These are phyloP conservation scores for Colletotrichum zoysiae DNA, from an alignment of 2,329 filamentous ascomycete species.

Conservation along the genomic window DNA sequence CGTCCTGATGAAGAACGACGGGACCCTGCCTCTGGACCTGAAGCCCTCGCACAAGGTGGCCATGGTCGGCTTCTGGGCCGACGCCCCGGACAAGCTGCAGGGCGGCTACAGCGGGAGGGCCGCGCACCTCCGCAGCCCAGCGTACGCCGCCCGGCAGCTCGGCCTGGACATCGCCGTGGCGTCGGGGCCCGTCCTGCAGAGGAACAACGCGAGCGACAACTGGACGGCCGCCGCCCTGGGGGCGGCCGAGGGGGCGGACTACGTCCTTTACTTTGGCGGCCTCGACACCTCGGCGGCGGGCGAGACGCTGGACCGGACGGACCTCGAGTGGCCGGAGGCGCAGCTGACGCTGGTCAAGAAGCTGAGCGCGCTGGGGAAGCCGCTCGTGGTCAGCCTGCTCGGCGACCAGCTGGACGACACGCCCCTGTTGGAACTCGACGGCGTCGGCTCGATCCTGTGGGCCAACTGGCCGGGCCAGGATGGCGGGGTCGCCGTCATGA, in stretches of 20 bases:
- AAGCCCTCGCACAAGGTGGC: conserved; percentile 3
- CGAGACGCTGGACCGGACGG: conserved; percentile 64
- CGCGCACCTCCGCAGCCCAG: not conserved
- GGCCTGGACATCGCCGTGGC: not conserved
- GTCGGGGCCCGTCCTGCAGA: not conserved
- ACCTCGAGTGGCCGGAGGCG: conserved; percentile 63
- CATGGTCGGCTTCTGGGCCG: conserved; percentile 14
- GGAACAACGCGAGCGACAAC: conserved; percentile 43
- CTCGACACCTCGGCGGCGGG: conserved; percentile 65
- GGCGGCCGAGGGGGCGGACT: conserved; percentile 59
- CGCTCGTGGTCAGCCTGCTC: not conserved
- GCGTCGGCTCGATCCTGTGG: conserved; percentile 67
- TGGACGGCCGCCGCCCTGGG: conserved; percentile 47
- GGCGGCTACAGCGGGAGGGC: conserved; percentile 15
- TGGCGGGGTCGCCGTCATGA: conserved; percentile 60
- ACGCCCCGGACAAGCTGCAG: conserved; percentile 1
- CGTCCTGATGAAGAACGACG: conserved; percentile 26
- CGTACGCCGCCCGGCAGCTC: conserved; percentile 1
- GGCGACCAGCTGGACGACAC: conserved; percentile 1
- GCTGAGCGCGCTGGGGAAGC: not conserved
- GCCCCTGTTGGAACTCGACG: conserved; percentile 41
- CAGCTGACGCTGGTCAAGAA: conserved; percentile 63
- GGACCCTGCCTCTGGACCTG: conserved; percentile 57
- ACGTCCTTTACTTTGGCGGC: conserved; percentile 67
- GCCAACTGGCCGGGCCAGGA: conserved; percentile 70